Conservation (phyloP, 805 yeast genomes). For the Ogataea ganodermae region DNA sequence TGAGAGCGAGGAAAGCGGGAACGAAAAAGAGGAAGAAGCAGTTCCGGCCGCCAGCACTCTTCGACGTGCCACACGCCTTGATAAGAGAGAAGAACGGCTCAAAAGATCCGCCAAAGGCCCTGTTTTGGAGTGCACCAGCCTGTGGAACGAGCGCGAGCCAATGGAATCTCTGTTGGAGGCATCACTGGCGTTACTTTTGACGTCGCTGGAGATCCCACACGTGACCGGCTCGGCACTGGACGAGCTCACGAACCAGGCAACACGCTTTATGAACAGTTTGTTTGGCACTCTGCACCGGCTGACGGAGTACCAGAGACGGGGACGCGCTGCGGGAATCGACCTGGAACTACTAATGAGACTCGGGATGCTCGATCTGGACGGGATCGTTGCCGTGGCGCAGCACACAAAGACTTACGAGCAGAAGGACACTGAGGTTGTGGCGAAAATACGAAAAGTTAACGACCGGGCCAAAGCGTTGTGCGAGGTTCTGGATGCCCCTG, state of each 20-base stretch:
- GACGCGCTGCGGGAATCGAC: slow-evolving; percentile 55
- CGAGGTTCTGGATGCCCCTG: slow-evolving; percentile 20
- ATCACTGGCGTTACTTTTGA: slow-evolving; percentile 41
- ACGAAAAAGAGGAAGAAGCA: too few relatives aligned
- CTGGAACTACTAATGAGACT: slow-evolving; percentile 45
- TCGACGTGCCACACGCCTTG: too few relatives aligned
- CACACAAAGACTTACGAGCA: slow-evolving; percentile 26
- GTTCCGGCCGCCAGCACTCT: too few relatives aligned
- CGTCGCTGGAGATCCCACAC: slow-evolving; percentile 32
- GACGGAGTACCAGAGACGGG: slow-evolving; percentile 62
- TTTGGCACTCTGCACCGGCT: slow-evolving; percentile 47
- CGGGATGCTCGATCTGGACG: slow-evolving; percentile 42
- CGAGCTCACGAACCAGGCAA: slow-evolving; percentile 39
- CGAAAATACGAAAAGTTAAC: slow-evolving; percentile 11
- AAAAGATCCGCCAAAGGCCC: slow-evolving; percentile 1
- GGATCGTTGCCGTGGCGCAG: slow-evolving; percentile 37
- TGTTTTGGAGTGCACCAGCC: neutral
- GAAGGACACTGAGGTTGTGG: slow-evolving; percentile 7
- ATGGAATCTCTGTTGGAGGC: slow-evolving; percentile 36
- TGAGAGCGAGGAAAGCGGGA: too few relatives aligned
- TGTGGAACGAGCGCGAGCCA: slow-evolving; percentile 22
- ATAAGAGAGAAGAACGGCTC: slow-evolving; percentile 6
- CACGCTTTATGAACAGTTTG: slow-evolving; percentile 40
- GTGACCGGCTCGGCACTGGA: slow-evolving; percentile 40
- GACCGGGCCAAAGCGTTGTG: slow-evolving; percentile 11